These are phyloP conservation scores for Intubia oerlemansii DNA, from an alignment of 2,329 filamentous ascomycete species.

Conservation along the genomic window DNA sequence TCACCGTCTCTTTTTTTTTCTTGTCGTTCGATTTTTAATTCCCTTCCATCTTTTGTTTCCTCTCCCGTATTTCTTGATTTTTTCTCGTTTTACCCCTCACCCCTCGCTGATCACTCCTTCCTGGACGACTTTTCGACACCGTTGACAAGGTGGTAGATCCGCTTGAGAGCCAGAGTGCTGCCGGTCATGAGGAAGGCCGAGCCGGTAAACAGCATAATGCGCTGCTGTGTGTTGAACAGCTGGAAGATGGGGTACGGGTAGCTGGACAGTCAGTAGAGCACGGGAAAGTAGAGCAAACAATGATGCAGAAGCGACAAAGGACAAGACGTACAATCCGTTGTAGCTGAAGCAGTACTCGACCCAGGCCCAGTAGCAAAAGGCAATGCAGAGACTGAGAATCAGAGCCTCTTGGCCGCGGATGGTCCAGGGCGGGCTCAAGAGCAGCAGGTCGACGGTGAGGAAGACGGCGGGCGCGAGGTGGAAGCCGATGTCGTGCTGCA, in stretches of 20 bases:
- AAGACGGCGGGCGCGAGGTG: constrained; percentile 45
- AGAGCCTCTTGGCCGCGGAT: constrained; percentile 38
- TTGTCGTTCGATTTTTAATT: no score
- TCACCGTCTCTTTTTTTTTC: no score
- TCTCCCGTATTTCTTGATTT: no score
- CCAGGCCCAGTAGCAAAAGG: constrained; percentile 56
- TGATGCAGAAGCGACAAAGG: background rate
- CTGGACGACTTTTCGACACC: constrained; percentile 22
- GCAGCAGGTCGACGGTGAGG: constrained; percentile 39
- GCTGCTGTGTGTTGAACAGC: constrained; percentile 40
- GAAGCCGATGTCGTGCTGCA: constrained; percentile 37
- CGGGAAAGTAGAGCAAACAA: background rate
- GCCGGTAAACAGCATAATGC: constrained; percentile 44
- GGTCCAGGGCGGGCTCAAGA: constrained; percentile 54
- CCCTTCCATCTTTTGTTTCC: no score
- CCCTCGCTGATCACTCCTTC: no score
- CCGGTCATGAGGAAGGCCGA: constrained; percentile 52
- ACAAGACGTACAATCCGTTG: constrained; percentile 36
- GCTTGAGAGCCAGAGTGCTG: constrained; percentile 48
- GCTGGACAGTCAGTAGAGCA: constrained; percentile 17
- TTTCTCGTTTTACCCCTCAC: no score
- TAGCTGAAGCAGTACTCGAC: constrained; percentile 47
- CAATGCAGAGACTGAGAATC: constrained; percentile 32
- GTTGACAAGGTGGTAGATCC: constrained; percentile 46
- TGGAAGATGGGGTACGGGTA: constrained; percentile 80